phyloP scores from a whole-genome alignment of 495 filamentous ascomycete species.

The Lepidopterella palustris region DNA sequence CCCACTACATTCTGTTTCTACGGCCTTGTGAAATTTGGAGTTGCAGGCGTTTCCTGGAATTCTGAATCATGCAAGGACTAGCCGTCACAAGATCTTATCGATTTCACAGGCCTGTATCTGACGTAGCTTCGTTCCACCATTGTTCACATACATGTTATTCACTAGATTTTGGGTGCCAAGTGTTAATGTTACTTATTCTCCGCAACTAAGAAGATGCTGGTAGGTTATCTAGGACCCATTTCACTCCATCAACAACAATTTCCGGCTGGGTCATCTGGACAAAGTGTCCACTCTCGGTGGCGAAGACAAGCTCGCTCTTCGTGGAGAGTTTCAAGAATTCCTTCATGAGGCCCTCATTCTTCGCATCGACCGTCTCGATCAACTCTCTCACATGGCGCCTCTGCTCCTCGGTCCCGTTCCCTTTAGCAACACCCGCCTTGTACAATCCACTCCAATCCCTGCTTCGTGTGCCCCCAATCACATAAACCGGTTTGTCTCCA shows the following conservation, averaged over 20 bases:
- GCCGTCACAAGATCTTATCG: too few relatives aligned
- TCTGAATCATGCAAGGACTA: too few relatives aligned
- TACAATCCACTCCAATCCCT: conserved; percentile 35
- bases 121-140: too few relatives aligned
- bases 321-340: conserved; percentile 34
- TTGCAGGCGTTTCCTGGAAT: too few relatives aligned
- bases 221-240: conserved; percentile 29
- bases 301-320: conserved; percentile 33
- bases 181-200: conserved; percentile 10
- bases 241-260: conserved; percentile 28
- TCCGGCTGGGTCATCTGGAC: conserved; percentile 32
- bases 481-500: conserved; percentile 25
- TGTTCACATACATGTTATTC: too few relatives aligned
- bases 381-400: conserved; percentile 32
- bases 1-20: too few relatives aligned
- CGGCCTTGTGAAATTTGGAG: too few relatives aligned
- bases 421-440: conserved; percentile 32
- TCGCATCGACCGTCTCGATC: conserved; percentile 33
- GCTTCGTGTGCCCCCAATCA: conserved; percentile 30
- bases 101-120: too few relatives aligned
- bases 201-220: conserved; percentile 17
- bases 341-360: conserved; percentile 32
- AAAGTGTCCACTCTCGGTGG: conserved; percentile 36
- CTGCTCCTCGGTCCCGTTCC: conserved; percentile 36
- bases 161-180: too few relatives aligned